These are phyloP conservation scores for Raphanus sativus DNA, from an alignment of 345 rosid genomes.

Conservation along the genomic window DNA sequence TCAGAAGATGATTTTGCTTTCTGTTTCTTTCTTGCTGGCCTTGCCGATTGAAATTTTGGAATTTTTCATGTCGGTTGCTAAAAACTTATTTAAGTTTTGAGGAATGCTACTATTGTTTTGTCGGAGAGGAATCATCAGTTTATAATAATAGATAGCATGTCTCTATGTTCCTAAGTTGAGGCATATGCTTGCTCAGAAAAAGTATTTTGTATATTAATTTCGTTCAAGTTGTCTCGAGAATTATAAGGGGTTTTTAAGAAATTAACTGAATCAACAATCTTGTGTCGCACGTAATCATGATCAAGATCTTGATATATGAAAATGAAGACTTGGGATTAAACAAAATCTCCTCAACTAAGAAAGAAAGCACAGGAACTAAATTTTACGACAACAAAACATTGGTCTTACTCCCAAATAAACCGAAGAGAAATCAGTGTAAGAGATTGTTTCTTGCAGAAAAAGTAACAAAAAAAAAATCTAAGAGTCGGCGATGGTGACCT, in stretches of 20 bases:
- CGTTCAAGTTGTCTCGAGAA: no score
- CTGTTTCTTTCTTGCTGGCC: not conserved
- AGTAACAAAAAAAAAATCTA: not conserved
- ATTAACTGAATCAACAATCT: no score
- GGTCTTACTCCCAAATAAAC: not conserved
- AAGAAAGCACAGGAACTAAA: conserved; percentile 1
- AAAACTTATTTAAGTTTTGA: conserved; percentile 2
- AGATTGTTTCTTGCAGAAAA: not conserved
- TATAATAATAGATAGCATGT: no score
- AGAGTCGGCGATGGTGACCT: conserved; percentile 57
- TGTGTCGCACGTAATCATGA: no score
- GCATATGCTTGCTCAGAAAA: no score
- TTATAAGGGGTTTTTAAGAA: no score
- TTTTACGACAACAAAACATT: conserved; percentile 23
- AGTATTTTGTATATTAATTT: no score
- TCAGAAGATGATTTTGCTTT: conserved; percentile 31
- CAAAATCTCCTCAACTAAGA: conserved; percentile 6
- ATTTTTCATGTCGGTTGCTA: conserved; percentile 1
- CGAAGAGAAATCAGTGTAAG: conserved; percentile 3
- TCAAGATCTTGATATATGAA: no score
- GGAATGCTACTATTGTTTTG: not conserved
- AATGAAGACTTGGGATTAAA: not conserved
- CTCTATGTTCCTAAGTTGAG: no score
- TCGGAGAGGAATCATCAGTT: conserved; percentile 6
- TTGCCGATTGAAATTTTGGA: no score